These are phyloP conservation scores for Gentiana dahurica DNA, from an alignment of 257 asterid species.

Conservation along the genomic window DNA sequence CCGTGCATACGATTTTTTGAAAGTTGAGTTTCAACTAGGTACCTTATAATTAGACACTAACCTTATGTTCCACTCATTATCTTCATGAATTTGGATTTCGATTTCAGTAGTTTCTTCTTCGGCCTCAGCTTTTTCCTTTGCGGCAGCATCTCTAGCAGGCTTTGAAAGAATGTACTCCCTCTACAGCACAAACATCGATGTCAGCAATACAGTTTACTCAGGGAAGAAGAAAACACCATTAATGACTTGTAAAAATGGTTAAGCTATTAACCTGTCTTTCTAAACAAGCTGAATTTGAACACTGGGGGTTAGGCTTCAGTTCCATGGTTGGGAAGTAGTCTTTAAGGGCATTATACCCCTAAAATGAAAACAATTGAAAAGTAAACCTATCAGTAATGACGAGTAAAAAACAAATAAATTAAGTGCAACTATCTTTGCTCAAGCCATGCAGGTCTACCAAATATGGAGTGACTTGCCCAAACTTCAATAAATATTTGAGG, in stretches of 20 bases:
- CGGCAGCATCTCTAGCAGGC: slow-evolving; percentile 93
- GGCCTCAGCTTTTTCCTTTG: slow-evolving; percentile 57
- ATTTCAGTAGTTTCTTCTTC: slow-evolving; percentile 31
- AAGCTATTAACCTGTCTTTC: slow-evolving; percentile 70
- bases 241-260: slow-evolving; percentile 2
- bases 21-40: too few relatives aligned
- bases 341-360: slow-evolving; percentile 98
- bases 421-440: neutral
- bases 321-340: slow-evolving; percentile 95
- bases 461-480: slow-evolving; percentile 86
- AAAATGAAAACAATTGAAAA: slow-evolving; percentile 8
- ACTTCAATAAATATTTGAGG: slow-evolving; percentile 78
- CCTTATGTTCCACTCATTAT: slow-evolving; percentile 98
- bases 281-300: slow-evolving; percentile 90
- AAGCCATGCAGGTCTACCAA: slow-evolving; percentile 39
- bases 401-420: neutral
- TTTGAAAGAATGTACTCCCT: slow-evolving; percentile 60
- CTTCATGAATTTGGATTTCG: slow-evolving; percentile 59
- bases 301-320: slow-evolving; percentile 96
- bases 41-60: slow-evolving; percentile 1
- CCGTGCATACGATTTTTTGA: too few relatives aligned
- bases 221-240: neutral
- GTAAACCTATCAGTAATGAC: neutral
- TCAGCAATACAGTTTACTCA: neutral
- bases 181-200: slow-evolving; percentile 27